Percentiles rank a stretch among this genome's conserved stretches.
Conservation (phyloP, 2,329 filamentous ascomycete species). For the Intubia oerlemansii region DNA sequence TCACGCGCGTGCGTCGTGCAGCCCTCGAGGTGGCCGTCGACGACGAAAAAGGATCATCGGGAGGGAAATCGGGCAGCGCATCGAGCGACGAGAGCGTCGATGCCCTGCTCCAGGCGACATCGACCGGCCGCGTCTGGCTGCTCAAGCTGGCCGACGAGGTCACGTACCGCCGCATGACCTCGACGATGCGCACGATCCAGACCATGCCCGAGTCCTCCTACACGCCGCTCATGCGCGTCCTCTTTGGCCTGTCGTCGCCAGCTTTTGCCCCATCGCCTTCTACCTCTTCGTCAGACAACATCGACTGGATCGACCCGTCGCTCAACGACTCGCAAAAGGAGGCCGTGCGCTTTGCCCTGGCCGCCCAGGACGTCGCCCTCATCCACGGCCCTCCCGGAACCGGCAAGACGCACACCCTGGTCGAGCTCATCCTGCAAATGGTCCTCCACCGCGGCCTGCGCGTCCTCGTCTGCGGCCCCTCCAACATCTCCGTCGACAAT, state of each 20-base stretch:
- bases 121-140: constrained; percentile 30
- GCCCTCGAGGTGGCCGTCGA: constrained; percentile 48
- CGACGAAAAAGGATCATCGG: constrained; percentile 31
- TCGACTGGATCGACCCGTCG: constrained; percentile 39
- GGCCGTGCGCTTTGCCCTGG: constrained; percentile 62
- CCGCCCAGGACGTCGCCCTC: constrained; percentile 59
- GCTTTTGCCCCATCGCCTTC: constrained; percentile 10
- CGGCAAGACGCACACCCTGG: constrained; percentile 89
- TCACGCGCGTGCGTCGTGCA: constrained; percentile 38
- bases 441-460: constrained; percentile 50
- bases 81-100: constrained; percentile 21
- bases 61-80: too few relatives aligned
- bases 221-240: constrained; percentile 35
- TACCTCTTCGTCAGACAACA: too few relatives aligned
- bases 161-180: constrained; percentile 43
- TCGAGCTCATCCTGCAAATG: constrained; percentile 87
- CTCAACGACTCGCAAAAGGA: constrained; percentile 48
- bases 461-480: constrained; percentile 84
- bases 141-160: constrained; percentile 49
- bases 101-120: constrained; percentile 14
- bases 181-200: constrained; percentile 35
- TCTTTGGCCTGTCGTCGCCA: constrained; percentile 37
- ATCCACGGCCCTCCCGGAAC: constrained; percentile 95
- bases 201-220: constrained; percentile 36
- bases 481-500: constrained; percentile 95